Conservation (phyloP, 176 grass and related monocot genomes). For the Eragrostis nindensis region DNA sequence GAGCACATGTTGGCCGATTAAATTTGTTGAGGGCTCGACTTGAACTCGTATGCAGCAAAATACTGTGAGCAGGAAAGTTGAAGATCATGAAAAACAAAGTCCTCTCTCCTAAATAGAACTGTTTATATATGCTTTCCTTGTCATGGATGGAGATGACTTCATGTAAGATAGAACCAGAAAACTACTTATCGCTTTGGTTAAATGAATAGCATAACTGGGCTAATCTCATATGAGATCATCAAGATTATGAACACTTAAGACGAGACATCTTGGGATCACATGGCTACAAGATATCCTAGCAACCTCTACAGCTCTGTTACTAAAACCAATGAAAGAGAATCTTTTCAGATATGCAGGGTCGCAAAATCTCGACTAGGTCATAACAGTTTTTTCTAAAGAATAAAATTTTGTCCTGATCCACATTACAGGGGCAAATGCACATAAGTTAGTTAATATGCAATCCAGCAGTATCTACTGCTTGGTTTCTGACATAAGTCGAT, state of each 20-base stretch:
- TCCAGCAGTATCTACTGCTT: neutral
- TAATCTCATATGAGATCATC: neutral
- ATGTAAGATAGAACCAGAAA: neutral
- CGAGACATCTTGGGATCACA: neutral
- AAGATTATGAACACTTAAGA: conserved; percentile 15
- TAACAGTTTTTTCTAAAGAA: conserved; percentile 28
- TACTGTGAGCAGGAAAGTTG: conserved; percentile 1
- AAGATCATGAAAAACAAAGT: conserved; percentile 3
- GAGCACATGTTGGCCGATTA: conserved; percentile 9
- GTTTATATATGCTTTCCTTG: neutral
- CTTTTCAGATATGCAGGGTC: conserved; percentile 7
- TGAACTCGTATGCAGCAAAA: neutral
- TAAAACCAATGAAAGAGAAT: neutral
- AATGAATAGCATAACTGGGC: neutral
- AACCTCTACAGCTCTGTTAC: neutral
- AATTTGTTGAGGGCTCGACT: conserved; percentile 14
- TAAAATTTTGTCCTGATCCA: neutral
- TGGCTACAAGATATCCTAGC: conserved; percentile 7
- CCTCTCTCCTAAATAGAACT: conserved; percentile 2
- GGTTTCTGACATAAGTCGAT: too few species aligned
- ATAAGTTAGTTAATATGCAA: neutral
- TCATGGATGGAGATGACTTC: neutral
- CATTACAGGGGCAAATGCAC: conserved; percentile 4
- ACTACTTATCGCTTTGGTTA: conserved; percentile 24
- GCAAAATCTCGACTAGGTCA: neutral